Evolutionary conservation across 352 stramenopile species (phyloP), one percentile per base, ranked within the genome.

Genomic region (Phytophthora capsici): DNA sequence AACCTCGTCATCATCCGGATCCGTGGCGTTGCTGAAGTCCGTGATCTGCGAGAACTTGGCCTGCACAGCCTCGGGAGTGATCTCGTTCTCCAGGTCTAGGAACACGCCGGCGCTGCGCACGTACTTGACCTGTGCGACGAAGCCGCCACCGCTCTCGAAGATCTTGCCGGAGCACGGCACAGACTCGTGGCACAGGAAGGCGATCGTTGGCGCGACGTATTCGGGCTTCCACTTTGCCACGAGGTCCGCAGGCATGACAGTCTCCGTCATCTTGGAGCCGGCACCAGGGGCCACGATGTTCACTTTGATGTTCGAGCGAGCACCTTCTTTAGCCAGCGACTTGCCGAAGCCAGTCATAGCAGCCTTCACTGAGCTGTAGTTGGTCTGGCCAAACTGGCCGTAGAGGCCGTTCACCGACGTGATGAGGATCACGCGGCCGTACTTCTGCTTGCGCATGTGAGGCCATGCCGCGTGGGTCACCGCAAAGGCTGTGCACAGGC

Each of bases 291-390:
- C 84, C 8, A 97, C 88, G 37, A 91, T 82, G 80, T 97, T 97
- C 49, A 94, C 86, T 70, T 93, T 90, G 71, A 97, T 95, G 77
- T 95, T 95, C 20, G 73, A 61, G 37, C 76, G 71, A 30, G 71
- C 84, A 50, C 90, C 91, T 66, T 97, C 91, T 69, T 93, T 85
- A 32, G 90, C 90, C 32, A 98, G 74, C 48, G 97, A 88, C 69
- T 96, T 94, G 57, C 90, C 96, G 55, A 98, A 89, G 38, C 94
- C 94, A 40, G 98, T 90, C 71, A 98, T 93, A 4, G 90, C 94
- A 14, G 96, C 68, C 82, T 99, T 98, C 46, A 82, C 79, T 16
- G 85, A 79, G 60, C 80, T 89, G 74, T 97, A 97, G 73, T 97
- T 97, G 48, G 89, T 90, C 75, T 97, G 91, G 20, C 91, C 91